These are phyloP conservation scores for Aureoboletus auriporus DNA, from an alignment of 768 basidiomycete species.

Conservation along the genomic window DNA sequence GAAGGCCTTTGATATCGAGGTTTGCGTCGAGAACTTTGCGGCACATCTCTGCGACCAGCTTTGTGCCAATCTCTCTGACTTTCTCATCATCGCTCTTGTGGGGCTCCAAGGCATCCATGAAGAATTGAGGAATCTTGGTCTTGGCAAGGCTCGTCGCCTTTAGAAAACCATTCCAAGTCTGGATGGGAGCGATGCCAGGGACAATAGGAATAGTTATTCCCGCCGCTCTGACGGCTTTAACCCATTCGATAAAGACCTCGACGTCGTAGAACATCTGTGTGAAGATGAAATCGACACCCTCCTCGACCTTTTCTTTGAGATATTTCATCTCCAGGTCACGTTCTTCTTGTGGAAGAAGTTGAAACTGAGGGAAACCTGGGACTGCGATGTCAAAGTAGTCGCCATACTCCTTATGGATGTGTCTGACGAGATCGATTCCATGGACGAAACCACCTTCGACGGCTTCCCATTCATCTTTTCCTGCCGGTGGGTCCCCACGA, in stretches of 20 bases:
- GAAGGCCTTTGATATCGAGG: constrained; percentile 83
- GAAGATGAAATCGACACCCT: constrained; percentile 90
- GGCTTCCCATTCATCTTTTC: constrained; percentile 88
- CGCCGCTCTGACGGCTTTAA: constrained; percentile 71
- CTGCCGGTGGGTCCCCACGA: constrained; percentile 87
- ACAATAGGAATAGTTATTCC: constrained; percentile 89
- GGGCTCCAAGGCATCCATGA: constrained; percentile 77
- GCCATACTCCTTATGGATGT: constrained; percentile 77
- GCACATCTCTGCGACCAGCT: constrained; percentile 93
- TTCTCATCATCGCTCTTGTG: constrained; percentile 91
- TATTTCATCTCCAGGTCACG: constrained; percentile 74
- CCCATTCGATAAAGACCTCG: constrained; percentile 90
- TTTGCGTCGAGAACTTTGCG: constrained; percentile 74
- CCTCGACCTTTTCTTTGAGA: constrained; percentile 89
- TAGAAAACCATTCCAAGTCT: constrained; percentile 94
- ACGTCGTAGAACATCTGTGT: constrained; percentile 99
- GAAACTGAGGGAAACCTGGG: constrained; percentile 87
- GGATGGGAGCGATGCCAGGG: constrained; percentile 92
- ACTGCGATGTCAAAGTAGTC: constrained; percentile 97
- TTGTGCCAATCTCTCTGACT: constrained; percentile 89
- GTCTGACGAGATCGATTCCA: constrained; percentile 87
- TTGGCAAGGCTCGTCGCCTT: constrained; percentile 77
- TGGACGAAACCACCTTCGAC: constrained; percentile 88
- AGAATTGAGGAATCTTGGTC: constrained; percentile 70
- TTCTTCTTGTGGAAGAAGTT: constrained; percentile 68